phyloP scores from a whole-genome alignment of 2,329 filamentous ascomycete species.

The Sclerotinia spermophila region DNA sequence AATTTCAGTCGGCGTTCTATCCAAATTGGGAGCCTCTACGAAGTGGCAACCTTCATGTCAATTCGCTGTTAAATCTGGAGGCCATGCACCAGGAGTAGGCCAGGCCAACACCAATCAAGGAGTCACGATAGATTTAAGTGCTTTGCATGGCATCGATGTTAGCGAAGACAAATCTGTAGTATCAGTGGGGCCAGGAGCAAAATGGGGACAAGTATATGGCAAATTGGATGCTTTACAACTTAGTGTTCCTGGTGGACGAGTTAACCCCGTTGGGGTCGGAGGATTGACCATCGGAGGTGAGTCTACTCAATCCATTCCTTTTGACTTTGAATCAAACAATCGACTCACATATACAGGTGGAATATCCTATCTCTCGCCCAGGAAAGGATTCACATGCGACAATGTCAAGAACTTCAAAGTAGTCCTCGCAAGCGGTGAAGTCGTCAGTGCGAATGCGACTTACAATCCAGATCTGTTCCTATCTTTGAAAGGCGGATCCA shows the following conservation, averaged over 20 bases:
- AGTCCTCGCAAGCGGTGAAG: conserved; percentile 48
- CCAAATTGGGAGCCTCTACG: not conserved
- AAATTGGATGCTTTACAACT: not conserved
- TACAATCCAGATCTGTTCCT: conserved; percentile 49
- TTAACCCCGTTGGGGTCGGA: conserved; percentile 19
- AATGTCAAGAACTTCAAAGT: conserved; percentile 49
- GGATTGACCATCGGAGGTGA: conserved; percentile 11
- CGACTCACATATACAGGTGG: conserved; percentile 22
- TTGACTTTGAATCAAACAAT: too few species aligned
- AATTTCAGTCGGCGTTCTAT: not conserved
- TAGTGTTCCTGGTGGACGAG: not conserved
- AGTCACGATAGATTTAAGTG: conserved; percentile 5
- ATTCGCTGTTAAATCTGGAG: conserved; percentile 5
- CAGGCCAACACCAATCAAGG: conserved; percentile 1
- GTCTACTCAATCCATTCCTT: not conserved
- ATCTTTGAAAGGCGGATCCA: conserved; percentile 54
- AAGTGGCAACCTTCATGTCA: not conserved
- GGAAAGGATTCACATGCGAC: conserved; percentile 49
- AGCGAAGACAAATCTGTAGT: not conserved
- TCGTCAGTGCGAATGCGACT: conserved; percentile 42
- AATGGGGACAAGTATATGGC: conserved; percentile 9
- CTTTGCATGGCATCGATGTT: not conserved
- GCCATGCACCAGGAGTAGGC: not conserved
- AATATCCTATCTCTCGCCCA: conserved; percentile 27
- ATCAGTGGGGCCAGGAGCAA: not conserved